Base-by-base conservation (phyloP, 495 filamentous ascomycete species). In the Halenospora varia region DNA sequence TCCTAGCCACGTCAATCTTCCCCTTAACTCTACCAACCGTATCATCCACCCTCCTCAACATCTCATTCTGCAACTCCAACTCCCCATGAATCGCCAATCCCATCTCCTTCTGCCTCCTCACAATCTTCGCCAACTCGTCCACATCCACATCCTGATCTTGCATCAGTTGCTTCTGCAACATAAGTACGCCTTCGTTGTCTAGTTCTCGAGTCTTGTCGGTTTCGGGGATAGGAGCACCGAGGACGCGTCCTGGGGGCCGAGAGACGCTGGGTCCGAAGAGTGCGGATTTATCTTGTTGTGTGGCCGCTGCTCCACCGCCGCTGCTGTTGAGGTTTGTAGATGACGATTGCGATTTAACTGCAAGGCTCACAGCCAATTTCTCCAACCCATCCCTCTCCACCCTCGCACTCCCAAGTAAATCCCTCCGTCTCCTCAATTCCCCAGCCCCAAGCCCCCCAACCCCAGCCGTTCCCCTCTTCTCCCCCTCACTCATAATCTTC, bases 371-470 rank as follows among this genome's bases (percentile, higher is more conserved):
- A 57, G 89, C 78, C 54, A 97, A 70, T 62, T 87, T 84, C 66
- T 97, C 94, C 63, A 97, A 66, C 6, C 88, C 90, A 56, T 96
- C 92, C 54, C 84, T 83, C 73, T 97, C 94, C 67, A 89, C 88
- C 68, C 83, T 77, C 25, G 89, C 89, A 44, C 83, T 84, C 2
- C 82, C 79, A 6, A 99, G 70, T 52, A 96, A 70, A 71, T 97
- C 95, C 54, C 81, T 82, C 54, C 94, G 72, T 24, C 95, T 74
- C 20, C 92, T 79, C 4, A 96, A 67, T 75, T 98, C 94, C n/a
- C 94, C 94, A 0, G 94, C 89, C 1, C 90, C 89, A 1, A 68
- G 52, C 73, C 76, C 41, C 64, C 68, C n/a, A n/a, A n/a, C 71
- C 15, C 49, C 60, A 17, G 61, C n/a, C n/a, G n/a, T 62, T 26